phyloP scores from a whole-genome alignment of 805 yeast species.

The Wickerhamiella parazyma region DNA sequence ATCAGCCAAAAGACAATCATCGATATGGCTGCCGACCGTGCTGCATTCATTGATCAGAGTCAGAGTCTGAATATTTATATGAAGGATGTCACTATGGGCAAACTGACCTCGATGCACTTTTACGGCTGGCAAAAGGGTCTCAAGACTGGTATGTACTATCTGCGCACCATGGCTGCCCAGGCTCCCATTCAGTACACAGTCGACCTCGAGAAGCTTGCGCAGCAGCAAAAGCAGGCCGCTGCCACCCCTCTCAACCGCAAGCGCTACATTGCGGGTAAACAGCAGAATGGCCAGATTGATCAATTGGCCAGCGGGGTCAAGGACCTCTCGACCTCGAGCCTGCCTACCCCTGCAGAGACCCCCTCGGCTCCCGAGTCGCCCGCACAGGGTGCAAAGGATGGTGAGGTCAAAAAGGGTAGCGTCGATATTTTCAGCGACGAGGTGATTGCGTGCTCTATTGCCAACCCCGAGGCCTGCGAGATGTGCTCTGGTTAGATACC shows the following conservation, averaged over 20 bases:
- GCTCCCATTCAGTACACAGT: constrained; percentile 90
- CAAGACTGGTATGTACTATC: constrained; percentile 96
- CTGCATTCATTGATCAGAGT: constrained; percentile 69
- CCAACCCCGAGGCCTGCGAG: constrained; percentile 93
- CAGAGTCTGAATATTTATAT: constrained; percentile 86
- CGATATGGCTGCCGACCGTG: constrained; percentile 74
- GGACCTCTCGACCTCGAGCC: constrained; percentile 5
- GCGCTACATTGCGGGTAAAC: constrained; percentile 17
- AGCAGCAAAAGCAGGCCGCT: constrained; percentile 12
- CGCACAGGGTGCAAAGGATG: not conserved
- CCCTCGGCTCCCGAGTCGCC: constrained; percentile 5
- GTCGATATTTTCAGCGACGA: constrained; percentile 80
- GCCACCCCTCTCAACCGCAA: constrained; percentile 17
- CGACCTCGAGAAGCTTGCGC: constrained; percentile 33
- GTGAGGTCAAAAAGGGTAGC: constrained; percentile 30
- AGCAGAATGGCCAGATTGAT: not conserved
- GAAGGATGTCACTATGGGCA: constrained; percentile 87
- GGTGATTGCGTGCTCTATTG: constrained; percentile 92
- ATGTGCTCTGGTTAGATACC: constrained; percentile 84
- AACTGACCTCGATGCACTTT: constrained; percentile 94
- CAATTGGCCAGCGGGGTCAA: constrained; percentile 11
- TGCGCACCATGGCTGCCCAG: constrained; percentile 94
- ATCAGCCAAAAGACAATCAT: constrained; percentile 72
- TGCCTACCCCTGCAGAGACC: constrained; percentile 6
- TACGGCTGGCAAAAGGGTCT: constrained; percentile 98